These are phyloP conservation scores for Triticum turgidum DNA, from an alignment of 176 grass and related monocot genomes.

Conservation along the genomic window DNA sequence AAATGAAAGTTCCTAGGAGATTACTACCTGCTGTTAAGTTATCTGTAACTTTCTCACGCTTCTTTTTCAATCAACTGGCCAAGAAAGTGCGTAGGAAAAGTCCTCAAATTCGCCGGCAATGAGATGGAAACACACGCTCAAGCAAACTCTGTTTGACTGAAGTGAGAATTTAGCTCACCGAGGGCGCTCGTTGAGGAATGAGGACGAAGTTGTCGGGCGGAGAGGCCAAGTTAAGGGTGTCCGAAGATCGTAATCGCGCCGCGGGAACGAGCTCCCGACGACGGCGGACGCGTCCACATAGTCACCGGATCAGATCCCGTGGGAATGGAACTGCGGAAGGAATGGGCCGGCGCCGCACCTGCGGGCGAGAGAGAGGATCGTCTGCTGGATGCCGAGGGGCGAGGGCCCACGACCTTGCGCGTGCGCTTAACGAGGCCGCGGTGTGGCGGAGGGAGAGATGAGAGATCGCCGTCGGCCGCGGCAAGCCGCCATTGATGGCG, in stretches of 20 bases:
- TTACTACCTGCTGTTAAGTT: background rate
- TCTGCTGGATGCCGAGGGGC: background rate
- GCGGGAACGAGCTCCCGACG: background rate
- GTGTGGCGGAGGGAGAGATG: background rate
- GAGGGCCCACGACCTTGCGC: background rate
- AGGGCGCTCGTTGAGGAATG: background rate
- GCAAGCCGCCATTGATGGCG: background rate
- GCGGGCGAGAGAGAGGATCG: background rate
- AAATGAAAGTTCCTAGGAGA: slow-evolving; percentile 11
- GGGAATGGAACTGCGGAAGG: background rate
- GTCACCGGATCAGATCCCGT: background rate
- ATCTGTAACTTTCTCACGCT: background rate
- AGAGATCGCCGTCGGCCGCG: background rate
- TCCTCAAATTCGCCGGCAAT: background rate
- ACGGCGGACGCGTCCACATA: background rate
- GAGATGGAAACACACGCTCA: background rate
- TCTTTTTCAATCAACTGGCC: background rate
- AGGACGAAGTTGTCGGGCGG: background rate
- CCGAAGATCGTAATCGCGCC: background rate
- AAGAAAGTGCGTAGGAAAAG: background rate
- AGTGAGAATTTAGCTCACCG: background rate
- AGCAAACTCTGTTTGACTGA: background rate
- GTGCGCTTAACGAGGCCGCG: background rate
- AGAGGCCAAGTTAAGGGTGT: background rate
- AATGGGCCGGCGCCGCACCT: background rate